Base-by-base conservation (phyloP, 768 basidiomycete species). In the Tricholoma furcatifolium region DNA sequence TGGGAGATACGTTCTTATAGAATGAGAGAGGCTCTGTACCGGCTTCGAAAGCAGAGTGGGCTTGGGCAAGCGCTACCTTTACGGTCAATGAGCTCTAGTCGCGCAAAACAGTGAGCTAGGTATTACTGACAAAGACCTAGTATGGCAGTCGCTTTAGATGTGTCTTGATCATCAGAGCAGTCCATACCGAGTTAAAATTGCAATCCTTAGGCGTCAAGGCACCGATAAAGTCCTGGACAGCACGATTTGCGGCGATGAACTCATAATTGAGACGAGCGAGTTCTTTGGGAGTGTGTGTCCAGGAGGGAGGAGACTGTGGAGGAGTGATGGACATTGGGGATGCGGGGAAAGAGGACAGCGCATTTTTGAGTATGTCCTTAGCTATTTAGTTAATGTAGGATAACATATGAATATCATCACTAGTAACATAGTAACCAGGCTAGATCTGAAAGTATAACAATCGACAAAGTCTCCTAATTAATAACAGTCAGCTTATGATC, bases 1-100 rank as follows among this genome's bases (percentile, higher is more conserved):
- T 73, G 1, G 83, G 73, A 24, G 89, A 87, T 23, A 93, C 90
- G 59, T 92, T 88, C 66, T 91, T 87, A 63, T 92, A 88, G 69
- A 95, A 94, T 0, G 75, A 69, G 17, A 91, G 74, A 0, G 86
- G 86, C 55, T 88, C 87, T 2, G 73, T 68, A 31, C 72, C 64
- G 6, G 65, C 56, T 42, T 83, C 79, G 21, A 84, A 71, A 14
- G 74, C 65, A 17, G 84, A 78, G 45, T 90, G 86, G 10, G 77
- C 80, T 20, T 74, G 61, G 1, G 85, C 80, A n/a, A 92, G 80
- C 9, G 77, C 71, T 18, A 77, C 61, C 87, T 91, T 36, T 39
- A 38, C 24, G 10, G 47, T 49, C 31, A 30, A n/a, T 43, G 31
- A 30, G 35, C 36, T 53, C 24, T 50, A 51, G 23, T 21, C 24